Percentiles rank a stretch among this genome's conserved stretches.
Evolutionary conservation across 2,329 filamentous ascomycete species (phyloP).

Genomic region (Furcasterigmium sp.): DNA sequence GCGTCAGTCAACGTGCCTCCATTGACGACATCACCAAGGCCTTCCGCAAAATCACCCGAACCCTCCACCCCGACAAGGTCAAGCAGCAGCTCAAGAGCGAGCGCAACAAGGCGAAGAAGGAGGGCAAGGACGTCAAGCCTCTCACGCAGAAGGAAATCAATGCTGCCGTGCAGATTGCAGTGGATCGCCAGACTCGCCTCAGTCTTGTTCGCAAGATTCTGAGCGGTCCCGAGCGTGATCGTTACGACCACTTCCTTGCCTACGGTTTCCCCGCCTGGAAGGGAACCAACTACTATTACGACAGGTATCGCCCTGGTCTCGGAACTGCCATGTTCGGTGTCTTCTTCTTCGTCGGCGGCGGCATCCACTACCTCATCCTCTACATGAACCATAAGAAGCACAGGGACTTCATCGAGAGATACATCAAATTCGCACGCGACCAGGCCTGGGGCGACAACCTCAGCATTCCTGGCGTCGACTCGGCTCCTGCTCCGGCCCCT

Average conservation of each 20-base stretch:
- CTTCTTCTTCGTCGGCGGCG: conserved; percentile 78
- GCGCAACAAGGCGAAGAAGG: conserved; percentile 50
- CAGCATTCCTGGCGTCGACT: conserved; percentile 63
- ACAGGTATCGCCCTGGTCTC: conserved; percentile 83
- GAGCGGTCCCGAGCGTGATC: conserved; percentile 70
- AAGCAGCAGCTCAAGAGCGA: conserved; percentile 75
- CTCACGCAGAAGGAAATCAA: conserved; percentile 72
- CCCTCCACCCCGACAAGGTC: conserved; percentile 93
- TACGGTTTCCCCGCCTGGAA: conserved; percentile 97
- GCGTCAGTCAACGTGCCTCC: conserved; percentile 64
- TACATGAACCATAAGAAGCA: conserved; percentile 86
- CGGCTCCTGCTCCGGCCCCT: conserved; percentile 33
- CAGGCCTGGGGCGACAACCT: conserved; percentile 86
- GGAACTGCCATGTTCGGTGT: conserved; percentile 78
- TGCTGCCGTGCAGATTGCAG: conserved; percentile 73
- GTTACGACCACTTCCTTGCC: conserved; percentile 89
- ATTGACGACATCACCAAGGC: conserved; percentile 90
- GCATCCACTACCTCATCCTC: conserved; percentile 79
- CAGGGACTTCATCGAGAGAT: conserved; percentile 83
- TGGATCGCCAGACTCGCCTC: conserved; percentile 77
- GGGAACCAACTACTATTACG: conserved; percentile 98
- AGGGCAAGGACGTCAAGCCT: conserved; percentile 54
- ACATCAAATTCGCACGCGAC: conserved; percentile 82
- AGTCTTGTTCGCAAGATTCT: conserved; percentile 83
- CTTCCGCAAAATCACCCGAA: conserved; percentile 80